A percentile compares a stretch with the other conserved stretches of the same genome.
phyloP scores from a whole-genome alignment of 306 rosid genomes.

The Ormosia semicastrata region DNA sequence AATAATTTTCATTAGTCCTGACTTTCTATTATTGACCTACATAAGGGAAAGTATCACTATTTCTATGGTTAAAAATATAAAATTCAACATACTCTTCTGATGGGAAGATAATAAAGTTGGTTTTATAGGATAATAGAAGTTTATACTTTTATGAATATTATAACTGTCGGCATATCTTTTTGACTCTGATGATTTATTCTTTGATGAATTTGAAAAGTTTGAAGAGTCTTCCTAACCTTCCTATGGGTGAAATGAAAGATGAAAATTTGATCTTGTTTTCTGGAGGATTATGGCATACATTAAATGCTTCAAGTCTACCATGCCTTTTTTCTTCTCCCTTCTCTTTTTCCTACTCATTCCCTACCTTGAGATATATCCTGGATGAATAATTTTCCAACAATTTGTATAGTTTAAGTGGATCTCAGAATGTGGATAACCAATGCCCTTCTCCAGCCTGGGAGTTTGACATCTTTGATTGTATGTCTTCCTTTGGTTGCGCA shows the following conservation, averaged over 20 bases:
- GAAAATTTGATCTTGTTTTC: background rate
- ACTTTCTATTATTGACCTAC: slow-evolving; percentile 14
- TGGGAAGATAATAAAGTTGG: slow-evolving; percentile 1
- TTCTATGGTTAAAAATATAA: background rate
- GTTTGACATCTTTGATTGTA: slow-evolving; percentile 10
- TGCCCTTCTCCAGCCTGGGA: background rate
- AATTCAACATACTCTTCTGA: background rate
- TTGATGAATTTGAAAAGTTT: background rate
- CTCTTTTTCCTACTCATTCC: background rate
- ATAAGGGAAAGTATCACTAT: background rate
- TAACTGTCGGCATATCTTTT: background rate
- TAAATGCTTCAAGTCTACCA: background rate
- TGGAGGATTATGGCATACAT: background rate
- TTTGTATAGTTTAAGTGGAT: background rate
- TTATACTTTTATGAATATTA: background rate
- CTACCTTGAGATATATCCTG: background rate
- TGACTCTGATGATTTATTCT: background rate
- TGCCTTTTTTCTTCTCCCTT: background rate
- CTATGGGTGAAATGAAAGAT: slow-evolving; percentile 6
- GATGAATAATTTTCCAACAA: background rate
- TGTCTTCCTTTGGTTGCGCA: background rate
- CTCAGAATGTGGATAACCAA: slow-evolving; percentile 5
- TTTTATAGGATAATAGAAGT: background rate
- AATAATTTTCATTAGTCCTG: background rate
- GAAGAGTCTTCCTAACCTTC: background rate